Conservation (phyloP, 345 rosid species). For the Bretschneidera sinensis region DNA sequence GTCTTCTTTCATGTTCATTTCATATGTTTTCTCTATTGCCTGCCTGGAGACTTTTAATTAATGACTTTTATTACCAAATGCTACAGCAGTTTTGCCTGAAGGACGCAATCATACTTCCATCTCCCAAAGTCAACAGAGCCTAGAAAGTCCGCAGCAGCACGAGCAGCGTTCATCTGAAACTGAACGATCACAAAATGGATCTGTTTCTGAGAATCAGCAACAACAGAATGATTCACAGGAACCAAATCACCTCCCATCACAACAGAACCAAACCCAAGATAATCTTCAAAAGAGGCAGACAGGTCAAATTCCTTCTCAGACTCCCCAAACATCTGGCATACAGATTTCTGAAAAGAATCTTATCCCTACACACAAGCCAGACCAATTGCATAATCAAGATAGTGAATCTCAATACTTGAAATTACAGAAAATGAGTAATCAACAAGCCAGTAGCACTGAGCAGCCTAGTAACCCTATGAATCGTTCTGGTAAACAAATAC, state of each 20-base stretch:
- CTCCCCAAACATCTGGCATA: constrained; percentile 43
- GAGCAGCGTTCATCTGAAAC: constrained; percentile 38
- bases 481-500: constrained; percentile 64
- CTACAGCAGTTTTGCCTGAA: constrained; percentile 30
- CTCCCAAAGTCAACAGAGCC: constrained; percentile 39
- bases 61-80: constrained; percentile 13
- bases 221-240: constrained; percentile 41
- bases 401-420: constrained; percentile 58
- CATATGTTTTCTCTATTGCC: neutral
- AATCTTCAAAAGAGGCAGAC: constrained; percentile 36
- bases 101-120: constrained; percentile 42
- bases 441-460: constrained; percentile 48
- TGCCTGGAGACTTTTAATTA: constrained; percentile 3
- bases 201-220: constrained; percentile 40
- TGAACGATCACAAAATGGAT: constrained; percentile 36
- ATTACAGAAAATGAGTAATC: constrained; percentile 63
- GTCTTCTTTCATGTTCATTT: neutral
- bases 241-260: constrained; percentile 26
- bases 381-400: constrained; percentile 41
- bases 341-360: constrained; percentile 51
- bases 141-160: constrained; percentile 38
- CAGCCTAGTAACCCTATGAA: constrained; percentile 40
- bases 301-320: constrained; percentile 45
- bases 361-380: constrained; percentile 32
- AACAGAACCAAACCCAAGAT: constrained; percentile 52